Evolutionary conservation across 2,329 filamentous ascomycete species (phyloP).

Genomic region (Cladosporium sphaerospermum): DNA sequence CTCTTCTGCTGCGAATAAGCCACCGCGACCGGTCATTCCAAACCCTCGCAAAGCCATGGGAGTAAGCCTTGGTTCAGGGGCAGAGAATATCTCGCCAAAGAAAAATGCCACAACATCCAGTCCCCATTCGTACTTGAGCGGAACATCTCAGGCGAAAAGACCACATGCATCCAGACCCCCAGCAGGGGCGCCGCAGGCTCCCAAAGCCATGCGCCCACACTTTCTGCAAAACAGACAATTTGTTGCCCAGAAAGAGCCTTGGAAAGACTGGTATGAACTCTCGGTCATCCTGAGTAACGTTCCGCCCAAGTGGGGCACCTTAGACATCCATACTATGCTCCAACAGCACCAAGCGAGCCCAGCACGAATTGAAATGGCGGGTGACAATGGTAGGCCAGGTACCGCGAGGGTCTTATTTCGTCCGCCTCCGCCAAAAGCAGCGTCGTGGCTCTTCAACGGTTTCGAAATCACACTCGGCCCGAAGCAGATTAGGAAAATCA

Average conservation of each 20-base stretch:
- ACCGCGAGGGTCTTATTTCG: conserved; percentile 18
- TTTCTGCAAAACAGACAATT: background rate
- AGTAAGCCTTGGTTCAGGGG: background rate
- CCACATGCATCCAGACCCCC: too few species aligned
- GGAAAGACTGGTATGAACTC: conserved; percentile 12
- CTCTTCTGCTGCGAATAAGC: background rate
- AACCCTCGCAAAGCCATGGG: background rate
- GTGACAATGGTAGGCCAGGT: background rate
- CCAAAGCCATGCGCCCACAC: too few species aligned
- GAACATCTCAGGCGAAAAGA: too few species aligned
- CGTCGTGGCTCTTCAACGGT: conserved; percentile 14
- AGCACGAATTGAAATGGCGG: conserved; percentile 18
- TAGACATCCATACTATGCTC: conserved; percentile 18
- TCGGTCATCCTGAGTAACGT: conserved; percentile 15
- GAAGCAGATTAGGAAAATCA: background rate
- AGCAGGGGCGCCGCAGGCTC: too few species aligned
- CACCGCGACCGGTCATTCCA: background rate
- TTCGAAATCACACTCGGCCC: conserved; percentile 8
- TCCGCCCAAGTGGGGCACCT: conserved; percentile 18
- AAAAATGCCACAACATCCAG: too few species aligned
- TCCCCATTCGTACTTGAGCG: too few species aligned
- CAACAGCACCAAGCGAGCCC: conserved; percentile 15
- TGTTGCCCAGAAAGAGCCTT: background rate
- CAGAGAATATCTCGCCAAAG: too few species aligned
- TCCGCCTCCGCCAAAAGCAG: conserved; percentile 16